Conservation (phyloP, 2,329 filamentous ascomycete genomes). For the Fusarium anguioides region DNA sequence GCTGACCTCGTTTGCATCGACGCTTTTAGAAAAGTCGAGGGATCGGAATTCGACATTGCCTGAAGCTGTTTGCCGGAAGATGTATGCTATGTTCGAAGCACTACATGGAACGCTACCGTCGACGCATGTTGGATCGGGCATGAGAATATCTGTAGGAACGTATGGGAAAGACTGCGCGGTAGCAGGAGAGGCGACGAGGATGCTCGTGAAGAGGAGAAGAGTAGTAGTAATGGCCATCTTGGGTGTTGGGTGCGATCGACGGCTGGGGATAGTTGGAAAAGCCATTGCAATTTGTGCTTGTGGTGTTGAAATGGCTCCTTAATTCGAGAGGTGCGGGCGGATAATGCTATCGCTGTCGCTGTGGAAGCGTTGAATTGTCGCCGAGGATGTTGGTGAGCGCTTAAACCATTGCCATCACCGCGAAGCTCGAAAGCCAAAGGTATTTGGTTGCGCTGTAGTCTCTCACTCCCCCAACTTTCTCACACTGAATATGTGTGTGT, state of each 20-base stretch:
- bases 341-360: background rate
- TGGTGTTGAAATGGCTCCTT: slow-evolving; percentile 1
- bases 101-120: slow-evolving; percentile 54
- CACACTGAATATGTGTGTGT: background rate
- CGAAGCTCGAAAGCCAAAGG: slow-evolving; percentile 26
- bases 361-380: slow-evolving; percentile 24
- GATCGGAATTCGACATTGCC: slow-evolving; percentile 66
- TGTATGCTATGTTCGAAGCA: slow-evolving; percentile 69
- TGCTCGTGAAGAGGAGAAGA: slow-evolving; percentile 12
- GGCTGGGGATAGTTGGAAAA: slow-evolving; percentile 1
- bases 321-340: slow-evolving; percentile 7
- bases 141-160: slow-evolving; percentile 78
- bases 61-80: slow-evolving; percentile 69
- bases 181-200: slow-evolving; percentile 30
- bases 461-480: slow-evolving; percentile 1
- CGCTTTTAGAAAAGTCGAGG: slow-evolving; percentile 70
- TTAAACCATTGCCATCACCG: slow-evolving; percentile 33
- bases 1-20: slow-evolving; percentile 59
- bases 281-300: slow-evolving; percentile 19
- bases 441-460: background rate
- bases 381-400: slow-evolving; percentile 18
- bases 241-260: slow-evolving; percentile 2
- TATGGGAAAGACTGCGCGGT: slow-evolving; percentile 73
- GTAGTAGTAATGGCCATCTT: slow-evolving; percentile 12
- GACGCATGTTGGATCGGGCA: slow-evolving; percentile 56